phyloP scores from a whole-genome alignment of 2,329 filamentous ascomycete genomes.

The Teratosphaeria zuluensis region DNA sequence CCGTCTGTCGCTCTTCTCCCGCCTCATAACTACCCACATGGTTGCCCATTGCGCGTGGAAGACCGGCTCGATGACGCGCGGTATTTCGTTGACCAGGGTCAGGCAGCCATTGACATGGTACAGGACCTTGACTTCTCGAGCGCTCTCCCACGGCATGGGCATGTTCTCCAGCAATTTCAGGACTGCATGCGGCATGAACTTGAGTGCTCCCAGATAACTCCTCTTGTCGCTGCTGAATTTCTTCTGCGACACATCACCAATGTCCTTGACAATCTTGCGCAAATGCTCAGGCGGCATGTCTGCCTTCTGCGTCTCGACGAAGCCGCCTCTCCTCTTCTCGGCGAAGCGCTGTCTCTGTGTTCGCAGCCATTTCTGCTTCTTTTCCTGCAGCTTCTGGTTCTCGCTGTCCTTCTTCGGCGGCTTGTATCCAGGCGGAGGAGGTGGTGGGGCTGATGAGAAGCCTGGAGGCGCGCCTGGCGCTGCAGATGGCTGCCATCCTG shows the following conservation, averaged over 20 bases:
- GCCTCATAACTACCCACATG: constrained; percentile 98
- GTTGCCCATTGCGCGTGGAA: constrained; percentile 99
- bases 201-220: constrained; percentile 91
- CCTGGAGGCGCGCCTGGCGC: constrained; percentile 41
- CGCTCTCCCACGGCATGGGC: constrained; percentile 99
- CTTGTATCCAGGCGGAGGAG: constrained; percentile 80
- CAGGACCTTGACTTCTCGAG: constrained; percentile 90
- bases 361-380: constrained; percentile 98
- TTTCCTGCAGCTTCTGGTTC: constrained; percentile 89
- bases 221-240: constrained; percentile 98
- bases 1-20: constrained; percentile 90
- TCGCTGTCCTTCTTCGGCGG: constrained; percentile 72
- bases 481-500: constrained; percentile 48
- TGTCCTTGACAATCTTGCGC: constrained; percentile 96
- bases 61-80: constrained; percentile 92
- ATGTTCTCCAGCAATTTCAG: constrained; percentile 97
- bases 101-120: constrained; percentile 98
- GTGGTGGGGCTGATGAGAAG: constrained; percentile 36
- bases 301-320: constrained; percentile 95
- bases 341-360: constrained; percentile 85
- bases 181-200: constrained; percentile 98
- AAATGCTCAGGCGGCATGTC: constrained; percentile 98
- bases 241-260: constrained; percentile 98
- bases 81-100: constrained; percentile 92
- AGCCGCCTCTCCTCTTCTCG: constrained; percentile 92